Evolutionary conservation across 345 rosid species (phyloP).

Genomic region (Sonneratia caseolaris): DNA sequence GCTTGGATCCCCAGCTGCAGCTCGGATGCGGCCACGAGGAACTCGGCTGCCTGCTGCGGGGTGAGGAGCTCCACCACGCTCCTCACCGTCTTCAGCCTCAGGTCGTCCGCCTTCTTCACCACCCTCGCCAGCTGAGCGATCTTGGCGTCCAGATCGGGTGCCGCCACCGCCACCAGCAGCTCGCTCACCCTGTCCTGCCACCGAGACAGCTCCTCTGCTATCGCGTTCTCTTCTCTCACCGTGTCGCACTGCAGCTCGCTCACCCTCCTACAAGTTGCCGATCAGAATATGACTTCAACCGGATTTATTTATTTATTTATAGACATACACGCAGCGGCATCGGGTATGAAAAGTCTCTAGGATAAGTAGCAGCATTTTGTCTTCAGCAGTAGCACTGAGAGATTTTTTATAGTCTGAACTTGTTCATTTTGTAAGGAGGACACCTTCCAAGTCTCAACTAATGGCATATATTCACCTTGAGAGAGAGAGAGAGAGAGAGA

Average conservation of each 20-base stretch:
- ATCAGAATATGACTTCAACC: too few relatives aligned
- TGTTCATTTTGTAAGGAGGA: too few relatives aligned
- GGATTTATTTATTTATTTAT: too few relatives aligned
- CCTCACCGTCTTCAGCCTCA: constrained; percentile 47
- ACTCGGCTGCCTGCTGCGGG: constrained; percentile 64
- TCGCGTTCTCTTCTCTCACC: constrained; percentile 71
- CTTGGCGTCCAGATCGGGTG: constrained; percentile 21
- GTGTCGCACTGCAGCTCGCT: constrained; percentile 87
- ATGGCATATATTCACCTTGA: too few relatives aligned
- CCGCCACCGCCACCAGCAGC: constrained; percentile 15
- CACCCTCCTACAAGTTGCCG: constrained; percentile 39
- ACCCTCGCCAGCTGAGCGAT: constrained; percentile 33
- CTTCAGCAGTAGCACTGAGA: too few relatives aligned
- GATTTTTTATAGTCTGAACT: too few relatives aligned
- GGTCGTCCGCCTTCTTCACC: constrained; percentile 55
- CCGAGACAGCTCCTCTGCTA: constrained; percentile 55
- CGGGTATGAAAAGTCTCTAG: too few relatives aligned
- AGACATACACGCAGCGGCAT: too few relatives aligned
- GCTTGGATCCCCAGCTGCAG: constrained; percentile 53
- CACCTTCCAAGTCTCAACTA: too few relatives aligned
- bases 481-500: too few relatives aligned
- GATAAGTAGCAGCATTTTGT: too few relatives aligned
- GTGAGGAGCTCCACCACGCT: constrained; percentile 46
- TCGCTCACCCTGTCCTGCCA: constrained; percentile 71
- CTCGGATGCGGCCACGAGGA: constrained; percentile 61